Conservation (phyloP, 2,329 filamentous ascomycete species). For the Colletotrichum tofieldiae region DNA sequence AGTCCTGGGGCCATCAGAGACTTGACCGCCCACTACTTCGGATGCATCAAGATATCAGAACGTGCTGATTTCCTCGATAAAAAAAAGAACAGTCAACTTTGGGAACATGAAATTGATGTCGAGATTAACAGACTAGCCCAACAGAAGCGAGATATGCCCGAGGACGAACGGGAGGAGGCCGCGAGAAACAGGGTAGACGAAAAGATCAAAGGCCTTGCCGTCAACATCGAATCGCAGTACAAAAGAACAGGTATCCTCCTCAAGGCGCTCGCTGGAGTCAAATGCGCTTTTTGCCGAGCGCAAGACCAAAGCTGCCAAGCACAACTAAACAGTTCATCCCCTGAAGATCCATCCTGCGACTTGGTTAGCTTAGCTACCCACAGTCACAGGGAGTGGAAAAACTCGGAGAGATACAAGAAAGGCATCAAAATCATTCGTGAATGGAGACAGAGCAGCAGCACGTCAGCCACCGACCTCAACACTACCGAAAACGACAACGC, state of each 20-base stretch:
- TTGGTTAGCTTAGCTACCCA: neutral
- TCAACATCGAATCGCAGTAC: constrained; percentile 8
- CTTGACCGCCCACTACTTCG: constrained; percentile 15
- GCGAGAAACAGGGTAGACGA: neutral
- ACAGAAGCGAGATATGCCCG: neutral
- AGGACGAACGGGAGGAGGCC: too few species aligned
- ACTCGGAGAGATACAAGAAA: neutral
- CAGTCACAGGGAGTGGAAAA: constrained; percentile 7
- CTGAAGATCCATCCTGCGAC: neutral
- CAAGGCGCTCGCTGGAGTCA: neutral
- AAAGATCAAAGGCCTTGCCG: neutral
- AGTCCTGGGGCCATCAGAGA: neutral
- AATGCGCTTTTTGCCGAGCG: neutral
- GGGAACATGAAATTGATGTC: neutral
- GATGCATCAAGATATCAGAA: constrained; percentile 23
- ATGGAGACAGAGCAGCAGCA: neutral
- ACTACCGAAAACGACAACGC: neutral
- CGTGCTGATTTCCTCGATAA: constrained; percentile 9
- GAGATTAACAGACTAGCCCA: neutral
- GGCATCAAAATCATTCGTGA: neutral
- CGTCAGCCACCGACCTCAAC: neutral
- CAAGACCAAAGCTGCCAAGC: neutral
- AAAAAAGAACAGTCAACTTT: neutral
- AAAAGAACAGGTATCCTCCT: constrained; percentile 2
- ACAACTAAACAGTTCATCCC: neutral